These are phyloP conservation scores for Macaranga tanarius DNA, from an alignment of 441 rosid genomes.

Conservation along the genomic window DNA sequence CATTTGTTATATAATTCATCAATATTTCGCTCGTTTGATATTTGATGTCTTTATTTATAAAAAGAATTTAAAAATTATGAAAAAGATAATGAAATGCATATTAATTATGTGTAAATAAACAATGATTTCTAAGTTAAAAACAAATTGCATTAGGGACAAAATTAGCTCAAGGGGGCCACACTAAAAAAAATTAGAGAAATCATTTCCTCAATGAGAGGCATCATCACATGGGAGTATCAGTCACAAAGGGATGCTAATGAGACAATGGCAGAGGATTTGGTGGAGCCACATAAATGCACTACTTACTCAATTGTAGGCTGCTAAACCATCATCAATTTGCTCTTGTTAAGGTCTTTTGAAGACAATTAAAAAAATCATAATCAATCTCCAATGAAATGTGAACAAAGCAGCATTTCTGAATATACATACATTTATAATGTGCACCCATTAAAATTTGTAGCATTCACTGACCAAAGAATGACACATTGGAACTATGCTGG, in stretches of 20 bases:
- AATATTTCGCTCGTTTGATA: too few species aligned
- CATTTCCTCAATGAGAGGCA: conserved; percentile 31
- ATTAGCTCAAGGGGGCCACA: background rate
- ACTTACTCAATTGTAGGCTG: conserved; percentile 31
- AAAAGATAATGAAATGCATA: background rate
- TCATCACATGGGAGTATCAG: conserved; percentile 58
- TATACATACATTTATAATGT: background rate
- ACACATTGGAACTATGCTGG: conserved; percentile 42
- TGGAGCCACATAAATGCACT: conserved; percentile 57
- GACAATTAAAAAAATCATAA: background rate
- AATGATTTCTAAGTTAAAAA: background rate
- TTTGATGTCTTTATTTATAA: too few species aligned
- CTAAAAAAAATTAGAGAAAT: background rate
- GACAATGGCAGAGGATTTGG: conserved; percentile 68
- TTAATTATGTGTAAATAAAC: background rate
- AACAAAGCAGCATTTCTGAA: too few species aligned
- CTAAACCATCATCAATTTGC: conserved; percentile 10
- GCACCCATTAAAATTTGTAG: background rate
- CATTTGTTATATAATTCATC: too few species aligned
- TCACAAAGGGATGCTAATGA: conserved; percentile 46
- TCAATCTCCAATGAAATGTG: background rate
- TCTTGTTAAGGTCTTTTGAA: background rate
- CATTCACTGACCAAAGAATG: conserved; percentile 35
- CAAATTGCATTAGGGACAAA: conserved; percentile 5
- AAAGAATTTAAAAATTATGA: background rate